Evolutionary conservation across 2,329 filamentous ascomycete genomes (phyloP), one percentile per base, ranked within the genome.

Genomic region (Xylariaceae sp.): DNA sequence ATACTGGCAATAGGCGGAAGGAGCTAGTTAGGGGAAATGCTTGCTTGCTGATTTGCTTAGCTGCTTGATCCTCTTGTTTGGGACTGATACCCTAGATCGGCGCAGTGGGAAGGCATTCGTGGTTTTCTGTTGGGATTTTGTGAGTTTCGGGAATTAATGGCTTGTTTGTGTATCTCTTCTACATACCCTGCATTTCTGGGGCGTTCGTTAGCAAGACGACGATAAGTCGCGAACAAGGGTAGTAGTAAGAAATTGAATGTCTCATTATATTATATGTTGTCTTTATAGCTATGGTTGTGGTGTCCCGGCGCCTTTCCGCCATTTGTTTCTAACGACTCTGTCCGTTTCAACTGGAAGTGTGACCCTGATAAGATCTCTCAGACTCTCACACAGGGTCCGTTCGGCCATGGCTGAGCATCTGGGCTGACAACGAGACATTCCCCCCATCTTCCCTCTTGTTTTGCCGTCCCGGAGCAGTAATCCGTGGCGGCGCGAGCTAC

Each of bases 1-100:
- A 24, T 24, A 24, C 6, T 24, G 21, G 11, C 11, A 11, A 24
- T 11, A 24, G 6, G 21, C 21, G 21, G 11, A 24, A 11, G 21
- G 11, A 7, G 6, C 11, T 11, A 24, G 7, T 7, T 24, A 24
- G 21, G 21, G 21, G 21, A 24, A 24, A 11, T 11, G 6, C 7
- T 24, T 6, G 11, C 21, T 24, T 34, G 21, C 14, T 35, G 31
- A 31, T n/a, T n/a, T n/a, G 16, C 29, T 16, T 40, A 35, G 50
- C 21, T 46, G 40, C 41, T 42, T 37, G 49, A 34, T 41, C 31
- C 30, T 40, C 28, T 35, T n/a, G n/a, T n/a, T 41, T 31, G 38
- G 44, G 38, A 39, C 31, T 47, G 47, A 50, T 51, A 49, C 39
- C 45, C 45, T 48, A 50, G 46, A 54, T 45, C 37, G 53, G 52